Base-by-base conservation (phyloP, 768 basidiomycete genomes). In the Auriscalpium vulgare region DNA sequence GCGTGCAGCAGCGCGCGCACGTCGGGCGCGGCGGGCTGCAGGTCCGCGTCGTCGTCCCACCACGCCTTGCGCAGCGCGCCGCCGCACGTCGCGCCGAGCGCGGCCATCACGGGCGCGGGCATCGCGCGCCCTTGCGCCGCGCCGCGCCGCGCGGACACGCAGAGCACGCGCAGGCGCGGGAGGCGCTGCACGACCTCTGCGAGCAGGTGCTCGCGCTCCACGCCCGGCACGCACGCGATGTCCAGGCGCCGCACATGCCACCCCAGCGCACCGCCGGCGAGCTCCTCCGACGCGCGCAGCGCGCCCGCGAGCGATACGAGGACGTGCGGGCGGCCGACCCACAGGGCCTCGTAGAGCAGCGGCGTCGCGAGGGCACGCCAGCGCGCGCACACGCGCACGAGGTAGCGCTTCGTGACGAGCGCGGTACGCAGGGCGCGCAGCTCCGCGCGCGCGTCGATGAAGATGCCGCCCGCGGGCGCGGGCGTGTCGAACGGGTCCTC, bases 341-440 rank as follows among this genome's bases (percentile, higher is more conserved):
- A 55, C 16, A 55, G 10, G 7, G 48, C n/a, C 10, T 21, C 29
- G 48, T 55, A 55, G 36, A 55, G 48, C 10, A 55, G 38, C 14
- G 54, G 54, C 23, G 47, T 55, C 10, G 54, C 54, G 47, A 55
- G 54, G 8, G 38, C 37, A 1, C 43, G 35, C 54, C 54, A 55
- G 6, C 38, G 37, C 21, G 34, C 38, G 38, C 54, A 55, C 17
- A 55, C 54, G 37, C 38, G 40, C 11, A 55, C 54, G 48, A 55
- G 36, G 10, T 34, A 34, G 19, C 47, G 54, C 9, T 45, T 49
- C 36, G 54, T 50, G 38, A 29, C 11, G 10, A 55, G 38, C 16
- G 54, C 35, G 7, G 47, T 17, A 14, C 47, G 47, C 10, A 55
- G 8, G 3, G 9, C 54, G 7, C 9, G 10, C 16, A 13, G 16